Conservation (phyloP, 768 basidiomycete genomes). For the Xerocomellus dryophilus region DNA sequence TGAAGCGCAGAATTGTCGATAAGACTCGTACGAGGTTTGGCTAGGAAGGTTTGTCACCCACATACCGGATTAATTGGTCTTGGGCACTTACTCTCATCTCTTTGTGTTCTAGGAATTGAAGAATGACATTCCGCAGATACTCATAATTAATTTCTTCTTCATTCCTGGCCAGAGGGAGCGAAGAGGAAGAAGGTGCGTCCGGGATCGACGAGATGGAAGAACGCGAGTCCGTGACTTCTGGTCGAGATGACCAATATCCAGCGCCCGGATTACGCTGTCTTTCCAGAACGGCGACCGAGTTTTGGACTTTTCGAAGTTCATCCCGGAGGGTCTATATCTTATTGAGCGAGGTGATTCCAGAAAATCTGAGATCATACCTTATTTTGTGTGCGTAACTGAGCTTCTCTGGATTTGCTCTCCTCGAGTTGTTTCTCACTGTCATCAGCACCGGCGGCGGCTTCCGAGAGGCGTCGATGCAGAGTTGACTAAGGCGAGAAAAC, state of each 20-base stretch:
- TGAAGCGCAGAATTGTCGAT: conserved; percentile 90
- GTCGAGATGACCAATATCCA: conserved; percentile 78
- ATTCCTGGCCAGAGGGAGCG: conserved; percentile 37
- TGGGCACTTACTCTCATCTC: conserved; percentile 84
- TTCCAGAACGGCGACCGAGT: conserved; percentile 85
- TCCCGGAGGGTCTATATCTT: conserved; percentile 77
- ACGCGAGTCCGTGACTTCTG: conserved; percentile 33
- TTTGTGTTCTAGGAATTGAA: conserved; percentile 97
- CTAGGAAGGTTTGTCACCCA: conserved; percentile 36
- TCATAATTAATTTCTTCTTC: conserved; percentile 96
- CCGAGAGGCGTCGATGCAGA: conserved; percentile 45
- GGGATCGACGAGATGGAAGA: conserved; percentile 44
- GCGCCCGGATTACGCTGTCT: conserved; percentile 90
- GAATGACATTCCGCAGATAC: conserved; percentile 91
- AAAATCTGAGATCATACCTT: conserved; percentile 52
- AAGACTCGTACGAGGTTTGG: conserved; percentile 89
- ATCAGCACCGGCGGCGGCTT: conserved; percentile 46
- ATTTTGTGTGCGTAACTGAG: conserved; percentile 68
- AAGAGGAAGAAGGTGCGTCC: conserved; percentile 36
- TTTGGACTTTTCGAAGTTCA: conserved; percentile 93
- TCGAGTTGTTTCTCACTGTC: conserved; percentile 67
- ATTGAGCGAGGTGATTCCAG: conserved; percentile 3
- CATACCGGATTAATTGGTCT: neutral
- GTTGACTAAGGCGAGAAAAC: conserved; percentile 36
- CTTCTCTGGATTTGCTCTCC: conserved; percentile 67